phyloP scores from a whole-genome alignment of 768 basidiomycete genomes.

The Termitomyces eurrhizus region DNA sequence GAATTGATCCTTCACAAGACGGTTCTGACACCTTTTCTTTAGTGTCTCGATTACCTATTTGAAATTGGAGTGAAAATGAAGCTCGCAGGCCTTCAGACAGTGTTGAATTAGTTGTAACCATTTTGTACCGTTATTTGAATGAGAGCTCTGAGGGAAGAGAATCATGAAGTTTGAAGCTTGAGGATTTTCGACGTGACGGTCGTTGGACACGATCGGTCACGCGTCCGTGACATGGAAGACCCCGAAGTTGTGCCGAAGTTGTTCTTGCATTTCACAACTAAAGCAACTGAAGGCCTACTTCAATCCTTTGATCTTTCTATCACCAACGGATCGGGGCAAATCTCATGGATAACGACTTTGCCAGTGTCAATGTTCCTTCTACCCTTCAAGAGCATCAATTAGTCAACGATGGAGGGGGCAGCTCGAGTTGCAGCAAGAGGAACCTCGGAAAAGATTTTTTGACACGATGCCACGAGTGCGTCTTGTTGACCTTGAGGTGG shows the following conservation, averaged over 20 bases:
- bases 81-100: slow-evolving; percentile 53
- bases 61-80: slow-evolving; percentile 87
- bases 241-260: background rate
- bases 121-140: background rate
- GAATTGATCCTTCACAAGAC: background rate
- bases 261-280: background rate
- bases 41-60: slow-evolving; percentile 90
- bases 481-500: background rate
- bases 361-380: background rate
- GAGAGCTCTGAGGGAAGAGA: background rate
- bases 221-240: slow-evolving; percentile 1
- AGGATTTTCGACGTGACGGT: background rate
- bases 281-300: background rate
- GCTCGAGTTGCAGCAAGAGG: background rate
- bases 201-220: slow-evolving; percentile 22
- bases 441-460: background rate
- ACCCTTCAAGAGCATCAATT: background rate
- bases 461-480: slow-evolving; percentile 1
- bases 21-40: slow-evolving; percentile 12
- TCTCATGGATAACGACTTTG: background rate
- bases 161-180: background rate
- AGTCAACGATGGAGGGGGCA: background rate
- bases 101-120: slow-evolving; percentile 23
- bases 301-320: background rate
- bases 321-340: no score